Evolutionary conservation across 2,329 filamentous ascomycete species (phyloP).

Genomic region (Cordyceps cicadae): DNA sequence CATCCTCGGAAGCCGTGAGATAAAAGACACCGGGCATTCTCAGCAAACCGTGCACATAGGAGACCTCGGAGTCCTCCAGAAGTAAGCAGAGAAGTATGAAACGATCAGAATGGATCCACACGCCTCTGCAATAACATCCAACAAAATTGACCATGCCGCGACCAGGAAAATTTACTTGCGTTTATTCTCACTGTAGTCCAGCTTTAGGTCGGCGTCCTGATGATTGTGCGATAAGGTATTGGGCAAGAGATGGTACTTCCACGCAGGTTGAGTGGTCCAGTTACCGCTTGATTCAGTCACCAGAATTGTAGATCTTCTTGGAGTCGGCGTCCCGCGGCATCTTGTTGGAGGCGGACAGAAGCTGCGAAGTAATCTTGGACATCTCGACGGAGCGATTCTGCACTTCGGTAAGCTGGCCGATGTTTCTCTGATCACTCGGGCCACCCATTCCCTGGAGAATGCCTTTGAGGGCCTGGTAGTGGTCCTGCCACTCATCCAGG

Average conservation of each 20-base stretch:
- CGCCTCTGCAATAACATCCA: slow-evolving; percentile 7
- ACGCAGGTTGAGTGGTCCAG: neutral
- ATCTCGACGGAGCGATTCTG: slow-evolving; percentile 44
- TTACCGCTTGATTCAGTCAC: neutral
- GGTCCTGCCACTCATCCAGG: slow-evolving; percentile 50
- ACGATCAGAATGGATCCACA: neutral
- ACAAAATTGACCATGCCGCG: slow-evolving; percentile 1
- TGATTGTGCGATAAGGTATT: slow-evolving; percentile 2
- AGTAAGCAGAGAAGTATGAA: neutral
- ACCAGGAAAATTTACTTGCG: neutral
- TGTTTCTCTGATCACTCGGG: slow-evolving; percentile 44
- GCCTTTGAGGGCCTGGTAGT: slow-evolving; percentile 54
- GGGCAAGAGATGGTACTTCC: neutral
- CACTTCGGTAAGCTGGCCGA: slow-evolving; percentile 45
- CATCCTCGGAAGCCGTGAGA: slow-evolving; percentile 6
- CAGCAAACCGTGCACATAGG: slow-evolving; percentile 11
- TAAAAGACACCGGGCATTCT: slow-evolving; percentile 10
- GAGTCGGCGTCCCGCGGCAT: neutral
- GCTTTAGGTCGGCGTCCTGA: slow-evolving; percentile 7
- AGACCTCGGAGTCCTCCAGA: slow-evolving; percentile 11
- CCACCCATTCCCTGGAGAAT: slow-evolving; percentile 44
- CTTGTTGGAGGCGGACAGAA: slow-evolving; percentile 4
- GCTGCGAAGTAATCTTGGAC: slow-evolving; percentile 35
- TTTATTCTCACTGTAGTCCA: neutral
- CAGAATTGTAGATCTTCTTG: slow-evolving; percentile 6